These are phyloP conservation scores for Trichoderma sp. DNA, from an alignment of 2,329 filamentous ascomycete species.

Conservation along the genomic window DNA sequence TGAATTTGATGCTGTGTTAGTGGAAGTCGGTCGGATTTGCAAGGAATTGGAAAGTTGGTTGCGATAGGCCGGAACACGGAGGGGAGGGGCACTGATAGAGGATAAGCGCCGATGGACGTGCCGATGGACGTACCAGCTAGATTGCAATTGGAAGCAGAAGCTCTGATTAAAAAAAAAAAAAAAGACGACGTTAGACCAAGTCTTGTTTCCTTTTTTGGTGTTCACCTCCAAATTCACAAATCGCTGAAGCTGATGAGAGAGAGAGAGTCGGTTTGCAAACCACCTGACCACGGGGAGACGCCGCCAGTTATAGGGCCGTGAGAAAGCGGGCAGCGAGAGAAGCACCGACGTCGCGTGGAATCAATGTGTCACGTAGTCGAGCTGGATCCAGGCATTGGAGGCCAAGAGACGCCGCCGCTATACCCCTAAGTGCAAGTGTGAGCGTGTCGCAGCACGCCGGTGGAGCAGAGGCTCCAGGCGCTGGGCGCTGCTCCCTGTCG, in stretches of 20 bases:
- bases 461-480: conserved; percentile 17
- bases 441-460: conserved; percentile 37
- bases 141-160: not conserved
- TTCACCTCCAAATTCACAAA: not conserved
- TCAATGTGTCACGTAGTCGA: conserved; percentile 19
- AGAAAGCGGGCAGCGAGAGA: not conserved
- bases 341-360: not conserved
- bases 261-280: not conserved
- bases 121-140: not conserved
- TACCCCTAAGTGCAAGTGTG: conserved; percentile 60
- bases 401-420: conserved; percentile 39
- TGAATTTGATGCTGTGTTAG: not conserved
- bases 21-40: not conserved
- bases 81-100: conserved; percentile 19
- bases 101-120: not conserved
- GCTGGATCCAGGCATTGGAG: conserved; percentile 13
- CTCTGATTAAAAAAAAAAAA: not conserved
- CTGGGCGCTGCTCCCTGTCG: not conserved
- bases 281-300: conserved; percentile 11
- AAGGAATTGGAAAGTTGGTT: not conserved
- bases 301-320: conserved; percentile 16
- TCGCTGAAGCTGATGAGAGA: not conserved
- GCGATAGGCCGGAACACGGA: conserved; percentile 8
- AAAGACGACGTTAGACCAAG: not conserved
- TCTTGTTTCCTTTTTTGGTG: not conserved